phyloP scores from a whole-genome alignment of 2,329 filamentous ascomycete species.

The Stemphylium beticola region DNA sequence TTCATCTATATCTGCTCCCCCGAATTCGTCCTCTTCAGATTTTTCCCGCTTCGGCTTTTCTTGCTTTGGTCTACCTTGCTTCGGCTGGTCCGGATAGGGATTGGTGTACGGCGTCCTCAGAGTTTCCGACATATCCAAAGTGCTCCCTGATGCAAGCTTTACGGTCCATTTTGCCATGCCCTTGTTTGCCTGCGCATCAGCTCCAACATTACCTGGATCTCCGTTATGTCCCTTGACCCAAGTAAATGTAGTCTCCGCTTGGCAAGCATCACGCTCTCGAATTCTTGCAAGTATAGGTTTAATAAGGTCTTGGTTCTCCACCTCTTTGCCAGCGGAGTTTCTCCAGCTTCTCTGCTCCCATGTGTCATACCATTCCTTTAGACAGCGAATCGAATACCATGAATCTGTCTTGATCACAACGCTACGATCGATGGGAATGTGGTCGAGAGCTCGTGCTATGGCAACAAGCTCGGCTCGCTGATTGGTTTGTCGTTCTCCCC shows the following conservation, averaged over 20 bases:
- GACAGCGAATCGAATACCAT: constrained; percentile 87
- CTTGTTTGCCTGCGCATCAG: constrained; percentile 61
- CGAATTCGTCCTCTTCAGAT: not conserved
- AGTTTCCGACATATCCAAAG: constrained; percentile 11
- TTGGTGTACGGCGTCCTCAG: constrained; percentile 6
- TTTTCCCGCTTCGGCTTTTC: constrained; percentile 5
- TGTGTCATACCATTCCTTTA: constrained; percentile 78
- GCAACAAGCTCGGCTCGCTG: constrained; percentile 95
- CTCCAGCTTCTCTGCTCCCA: constrained; percentile 83
- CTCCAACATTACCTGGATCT: constrained; percentile 76
- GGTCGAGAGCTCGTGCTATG: constrained; percentile 81
- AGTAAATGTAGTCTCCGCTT: constrained; percentile 70
- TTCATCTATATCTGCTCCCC: not conserved
- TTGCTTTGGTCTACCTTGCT: constrained; percentile 1
- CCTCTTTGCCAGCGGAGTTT: constrained; percentile 71
- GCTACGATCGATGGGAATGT: constrained; percentile 69
- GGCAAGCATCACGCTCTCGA: constrained; percentile 64
- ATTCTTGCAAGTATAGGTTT: constrained; percentile 74
- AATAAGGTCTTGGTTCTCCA: constrained; percentile 88
- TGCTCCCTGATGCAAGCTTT: not conserved
- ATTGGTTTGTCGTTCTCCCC: constrained; percentile 82
- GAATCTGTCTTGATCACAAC: constrained; percentile 88
- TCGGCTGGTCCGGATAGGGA: not conserved
- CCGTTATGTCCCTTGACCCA: constrained; percentile 90
- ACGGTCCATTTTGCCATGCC: constrained; percentile 9